Base-by-base conservation (phyloP, 1,284 basidiomycete genomes). In the Ganoderma boninense region DNA sequence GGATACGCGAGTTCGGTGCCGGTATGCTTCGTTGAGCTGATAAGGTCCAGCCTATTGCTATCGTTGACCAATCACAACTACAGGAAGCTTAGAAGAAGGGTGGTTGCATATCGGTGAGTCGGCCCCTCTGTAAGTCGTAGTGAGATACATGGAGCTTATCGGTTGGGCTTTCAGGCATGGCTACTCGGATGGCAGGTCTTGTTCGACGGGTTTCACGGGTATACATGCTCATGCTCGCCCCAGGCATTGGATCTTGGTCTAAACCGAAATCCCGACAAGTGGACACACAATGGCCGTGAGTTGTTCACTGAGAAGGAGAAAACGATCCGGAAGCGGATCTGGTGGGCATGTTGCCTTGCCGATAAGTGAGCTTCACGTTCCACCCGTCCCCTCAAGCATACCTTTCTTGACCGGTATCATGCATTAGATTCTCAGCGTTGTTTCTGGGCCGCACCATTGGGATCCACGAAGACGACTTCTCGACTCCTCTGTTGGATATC, bases 241-340 rank as follows among this genome's bases (percentile, higher is more conserved):
- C 67, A 95, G 94, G 95, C 95, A 0, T 87, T 92, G 73, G 95
- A 96, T 78, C 82, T 96, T n/a, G 95, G 95, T 29, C 82, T 96
- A 63, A 95, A 96, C 78, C 91, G 93, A 42, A 90, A 94, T 75
- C 89, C 94, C 13, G 89, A 92, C 54, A 89, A 88, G 69, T 96
- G 93, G 93, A 88, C 90, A 77, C 86, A 90, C 66, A 84, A 89
- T 69, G 89, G 88, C 2, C 86, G 86, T 23, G 70, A 74, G 71
- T 81, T 94, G 20, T 95, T 95, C 76, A 87, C 89, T 2, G 80
- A 84, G 29, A 87, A 89, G 75, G 94, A 96, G 79, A 91, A 89
- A 64, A 89, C 94, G 79, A 89, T 87, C 7, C 86, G 95, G 69
- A 89, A 90, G 71, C 91, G 93, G 69, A 91, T 95, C 62, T 96